Percentiles rank a stretch among this genome's conserved stretches.
Evolutionary conservation across 2,329 filamentous ascomycete genomes (phyloP).

Genomic region (Periconia macrospinosa): DNA sequence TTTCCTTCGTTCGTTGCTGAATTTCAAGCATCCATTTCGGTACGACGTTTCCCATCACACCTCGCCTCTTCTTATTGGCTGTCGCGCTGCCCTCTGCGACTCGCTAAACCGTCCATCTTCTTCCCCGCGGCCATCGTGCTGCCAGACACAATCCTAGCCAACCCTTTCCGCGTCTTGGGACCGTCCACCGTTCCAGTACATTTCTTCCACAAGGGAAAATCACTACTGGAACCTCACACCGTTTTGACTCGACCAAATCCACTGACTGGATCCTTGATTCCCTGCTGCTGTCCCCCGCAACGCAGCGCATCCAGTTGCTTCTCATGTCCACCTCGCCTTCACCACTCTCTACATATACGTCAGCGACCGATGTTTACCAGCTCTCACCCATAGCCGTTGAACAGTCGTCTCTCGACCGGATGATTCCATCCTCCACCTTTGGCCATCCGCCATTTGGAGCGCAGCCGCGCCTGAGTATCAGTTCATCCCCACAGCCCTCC

Average conservation of each 20-base stretch:
- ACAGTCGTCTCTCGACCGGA: constrained; percentile 25
- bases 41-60: constrained; percentile 29
- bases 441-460: constrained; percentile 38
- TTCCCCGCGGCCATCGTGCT: constrained; percentile 32
- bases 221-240: not conserved
- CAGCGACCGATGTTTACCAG: constrained; percentile 29
- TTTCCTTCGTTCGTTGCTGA: not conserved
- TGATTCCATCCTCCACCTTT: constrained; percentile 39
- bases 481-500: constrained; percentile 44
- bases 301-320: not conserved
- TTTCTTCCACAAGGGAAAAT: not conserved
- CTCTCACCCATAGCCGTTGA: constrained; percentile 20
- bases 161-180: constrained; percentile 14
- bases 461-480: constrained; percentile 41
- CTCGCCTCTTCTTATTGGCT: constrained; percentile 30
- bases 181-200: not conserved
- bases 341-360: not conserved
- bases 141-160: constrained; percentile 24
- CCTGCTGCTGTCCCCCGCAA: not conserved
- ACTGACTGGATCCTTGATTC: not conserved
- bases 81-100: constrained; percentile 27
- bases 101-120: constrained; percentile 37
- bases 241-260: not conserved
- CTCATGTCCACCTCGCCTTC: constrained; percentile 1
- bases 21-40: not conserved